Percentiles rank a stretch among this genome's conserved stretches.
phyloP scores from a whole-genome alignment of 257 asterid genomes.

The Capsicum rhomboideum region DNA sequence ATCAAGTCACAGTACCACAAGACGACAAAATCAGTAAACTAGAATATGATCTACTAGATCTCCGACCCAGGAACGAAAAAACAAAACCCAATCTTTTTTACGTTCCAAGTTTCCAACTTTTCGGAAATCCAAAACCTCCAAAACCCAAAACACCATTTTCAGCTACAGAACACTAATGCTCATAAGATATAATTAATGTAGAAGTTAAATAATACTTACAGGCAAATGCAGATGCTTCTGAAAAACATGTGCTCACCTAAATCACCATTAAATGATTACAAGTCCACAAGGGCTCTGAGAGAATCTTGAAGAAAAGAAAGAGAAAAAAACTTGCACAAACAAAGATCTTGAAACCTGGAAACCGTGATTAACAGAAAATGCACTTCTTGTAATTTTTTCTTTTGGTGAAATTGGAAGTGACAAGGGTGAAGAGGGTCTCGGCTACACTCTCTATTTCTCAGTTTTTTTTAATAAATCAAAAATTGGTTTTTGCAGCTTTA shows the following conservation, averaged over 20 bases:
- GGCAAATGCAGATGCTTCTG: neutral
- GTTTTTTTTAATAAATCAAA: neutral
- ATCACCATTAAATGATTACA: slow-evolving; percentile 17
- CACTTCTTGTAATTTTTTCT: neutral
- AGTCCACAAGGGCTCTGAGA: slow-evolving; percentile 26
- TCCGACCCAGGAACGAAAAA: slow-evolving; percentile 9
- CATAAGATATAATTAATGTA: neutral
- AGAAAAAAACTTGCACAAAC: neutral
- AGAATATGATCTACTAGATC: slow-evolving; percentile 15
- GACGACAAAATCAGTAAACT: neutral
- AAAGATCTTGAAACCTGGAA: neutral
- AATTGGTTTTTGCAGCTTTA: neutral
- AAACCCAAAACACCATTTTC: slow-evolving; percentile 6
- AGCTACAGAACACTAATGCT: neutral
- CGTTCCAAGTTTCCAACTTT: slow-evolving; percentile 8
- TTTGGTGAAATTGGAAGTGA: neutral
- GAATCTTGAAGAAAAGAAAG: slow-evolving; percentile 1
- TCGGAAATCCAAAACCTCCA: neutral
- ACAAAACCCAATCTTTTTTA: slow-evolving; percentile 16
- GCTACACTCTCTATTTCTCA: neutral
- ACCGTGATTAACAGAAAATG: neutral
- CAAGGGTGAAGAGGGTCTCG: neutral
- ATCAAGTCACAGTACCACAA: neutral
- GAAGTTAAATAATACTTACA: neutral
- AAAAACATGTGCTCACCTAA: slow-evolving; percentile 11